phyloP scores from a whole-genome alignment of 2,329 filamentous ascomycete species.

The Pseudogymnoascus sp. region DNA sequence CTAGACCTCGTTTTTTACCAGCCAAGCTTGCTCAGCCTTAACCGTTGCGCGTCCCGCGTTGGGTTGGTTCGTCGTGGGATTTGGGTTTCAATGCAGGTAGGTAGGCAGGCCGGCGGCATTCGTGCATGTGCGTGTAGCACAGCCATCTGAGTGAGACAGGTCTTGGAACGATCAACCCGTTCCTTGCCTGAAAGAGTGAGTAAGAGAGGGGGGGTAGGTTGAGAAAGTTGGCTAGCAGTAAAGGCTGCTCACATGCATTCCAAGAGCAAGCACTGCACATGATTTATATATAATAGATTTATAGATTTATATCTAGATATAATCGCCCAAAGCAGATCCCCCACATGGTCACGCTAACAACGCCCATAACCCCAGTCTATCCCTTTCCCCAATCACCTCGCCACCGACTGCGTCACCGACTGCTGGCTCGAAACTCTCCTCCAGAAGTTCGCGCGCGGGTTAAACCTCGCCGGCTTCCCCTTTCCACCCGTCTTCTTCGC shows the following conservation, averaged over 20 bases:
- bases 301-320: not conserved
- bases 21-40: not conserved
- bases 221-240: not conserved
- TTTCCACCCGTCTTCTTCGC: conserved; percentile 51
- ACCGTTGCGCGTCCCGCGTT: not conserved
- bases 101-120: not conserved
- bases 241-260: not conserved
- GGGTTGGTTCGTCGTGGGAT: not conserved
- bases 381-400: not conserved
- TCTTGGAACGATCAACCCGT: not conserved
- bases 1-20: not conserved
- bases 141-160: not conserved
- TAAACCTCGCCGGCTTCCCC: conserved; percentile 53
- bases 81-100: conserved; percentile 3
- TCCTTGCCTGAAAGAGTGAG: not conserved
- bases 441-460: conserved; percentile 63
- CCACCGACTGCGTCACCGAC: conserved; percentile 14
- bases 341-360: not conserved
- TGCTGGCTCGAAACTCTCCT: conserved; percentile 49
- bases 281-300: not conserved
- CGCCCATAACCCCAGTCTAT: not conserved
- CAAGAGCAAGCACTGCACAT: no score
- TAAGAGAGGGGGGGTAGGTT: not conserved
- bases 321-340: not conserved
- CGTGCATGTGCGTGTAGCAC: not conserved